Percentiles rank a stretch among this genome's conserved stretches.
phyloP scores from a whole-genome alignment of 495 filamentous ascomycete species.

The Beverwykella pulmonaria region DNA sequence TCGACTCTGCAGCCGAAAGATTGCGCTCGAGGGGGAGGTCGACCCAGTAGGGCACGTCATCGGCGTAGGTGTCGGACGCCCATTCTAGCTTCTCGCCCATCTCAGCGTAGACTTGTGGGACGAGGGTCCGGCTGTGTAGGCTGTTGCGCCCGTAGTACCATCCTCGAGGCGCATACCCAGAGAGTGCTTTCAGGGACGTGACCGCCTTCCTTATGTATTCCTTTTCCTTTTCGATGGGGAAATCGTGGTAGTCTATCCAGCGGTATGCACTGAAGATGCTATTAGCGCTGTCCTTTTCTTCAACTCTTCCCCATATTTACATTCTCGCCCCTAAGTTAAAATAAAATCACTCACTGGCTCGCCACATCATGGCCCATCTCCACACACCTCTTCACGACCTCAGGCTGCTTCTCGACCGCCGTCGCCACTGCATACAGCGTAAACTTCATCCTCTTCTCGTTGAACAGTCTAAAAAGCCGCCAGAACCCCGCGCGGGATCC shows the following conservation, averaged over 20 bases:
- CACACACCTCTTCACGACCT: slow-evolving; percentile 41
- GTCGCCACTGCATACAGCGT: slow-evolving; percentile 49
- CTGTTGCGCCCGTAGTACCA: slow-evolving; percentile 50
- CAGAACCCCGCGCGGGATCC: slow-evolving; percentile 48
- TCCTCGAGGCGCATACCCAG: slow-evolving; percentile 44
- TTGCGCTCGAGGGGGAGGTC: slow-evolving; percentile 49
- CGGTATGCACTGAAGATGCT: slow-evolving; percentile 37
- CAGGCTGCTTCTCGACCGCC: slow-evolving; percentile 46
- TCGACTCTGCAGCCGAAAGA: slow-evolving; percentile 22
- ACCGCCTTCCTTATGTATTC: slow-evolving; percentile 48
- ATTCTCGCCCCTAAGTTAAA: too few relatives aligned
- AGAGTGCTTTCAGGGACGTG: slow-evolving; percentile 42
- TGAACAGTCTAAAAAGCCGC: slow-evolving; percentile 48
- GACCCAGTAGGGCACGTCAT: slow-evolving; percentile 52
- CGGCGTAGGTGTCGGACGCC: slow-evolving; percentile 47
- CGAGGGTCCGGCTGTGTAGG: slow-evolving; percentile 42
- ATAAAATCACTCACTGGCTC: slow-evolving; percentile 29
- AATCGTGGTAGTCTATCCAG: slow-evolving; percentile 48
- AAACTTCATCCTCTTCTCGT: slow-evolving; percentile 47
- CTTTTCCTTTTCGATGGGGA: slow-evolving; percentile 47
- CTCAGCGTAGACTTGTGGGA: slow-evolving; percentile 48
- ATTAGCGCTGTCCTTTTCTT: background rate
- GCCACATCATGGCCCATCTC: slow-evolving; percentile 49
- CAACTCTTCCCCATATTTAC: too few relatives aligned
- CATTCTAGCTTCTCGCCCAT: slow-evolving; percentile 44